These are phyloP conservation scores for Bruguiera gymnorhiza DNA, from an alignment of 345 rosid species.

Conservation along the genomic window DNA sequence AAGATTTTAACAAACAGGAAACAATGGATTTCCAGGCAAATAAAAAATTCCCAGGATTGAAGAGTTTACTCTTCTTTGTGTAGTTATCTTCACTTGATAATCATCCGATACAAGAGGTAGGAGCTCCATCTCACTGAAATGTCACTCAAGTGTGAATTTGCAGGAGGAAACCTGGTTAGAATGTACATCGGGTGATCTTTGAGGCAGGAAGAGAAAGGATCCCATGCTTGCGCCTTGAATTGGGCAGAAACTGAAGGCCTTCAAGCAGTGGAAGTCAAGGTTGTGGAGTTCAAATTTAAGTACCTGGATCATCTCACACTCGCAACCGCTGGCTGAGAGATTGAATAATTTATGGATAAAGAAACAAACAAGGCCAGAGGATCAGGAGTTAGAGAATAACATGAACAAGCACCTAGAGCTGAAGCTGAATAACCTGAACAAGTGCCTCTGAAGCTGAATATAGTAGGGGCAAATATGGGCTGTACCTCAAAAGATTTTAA, in stretches of 20 bases:
- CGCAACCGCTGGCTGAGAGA: slow-evolving; percentile 26
- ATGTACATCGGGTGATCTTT: slow-evolving; percentile 38
- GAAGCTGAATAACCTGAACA: no score
- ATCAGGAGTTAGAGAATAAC: not conserved
- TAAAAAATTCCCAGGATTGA: slow-evolving; percentile 17
- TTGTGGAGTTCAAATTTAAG: no score
- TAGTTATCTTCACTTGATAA: slow-evolving; percentile 62
- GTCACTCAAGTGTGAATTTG: not conserved
- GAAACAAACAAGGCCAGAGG: not conserved
- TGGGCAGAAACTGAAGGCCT: slow-evolving; percentile 53
- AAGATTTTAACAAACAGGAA: slow-evolving; percentile 8
- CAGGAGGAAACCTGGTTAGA: not conserved
- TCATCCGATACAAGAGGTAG: slow-evolving; percentile 85
- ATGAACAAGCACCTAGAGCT: not conserved
- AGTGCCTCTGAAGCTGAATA: slow-evolving; percentile 13
- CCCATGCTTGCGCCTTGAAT: slow-evolving; percentile 55
- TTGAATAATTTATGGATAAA: slow-evolving; percentile 13
- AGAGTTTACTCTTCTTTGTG: slow-evolving; percentile 74
- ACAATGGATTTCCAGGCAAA: slow-evolving; percentile 8
- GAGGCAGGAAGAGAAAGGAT: slow-evolving; percentile 68
- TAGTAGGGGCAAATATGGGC: slow-evolving; percentile 53
- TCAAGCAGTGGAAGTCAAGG: slow-evolving; percentile 28
- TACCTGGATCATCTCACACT: slow-evolving; percentile 30
- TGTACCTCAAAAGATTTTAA: slow-evolving; percentile 25
- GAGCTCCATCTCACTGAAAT: slow-evolving; percentile 73